Percentiles rank a stretch among this genome's conserved stretches.
Conservation (phyloP, 768 basidiomycete species). For the Rhodotorula graminis region DNA sequence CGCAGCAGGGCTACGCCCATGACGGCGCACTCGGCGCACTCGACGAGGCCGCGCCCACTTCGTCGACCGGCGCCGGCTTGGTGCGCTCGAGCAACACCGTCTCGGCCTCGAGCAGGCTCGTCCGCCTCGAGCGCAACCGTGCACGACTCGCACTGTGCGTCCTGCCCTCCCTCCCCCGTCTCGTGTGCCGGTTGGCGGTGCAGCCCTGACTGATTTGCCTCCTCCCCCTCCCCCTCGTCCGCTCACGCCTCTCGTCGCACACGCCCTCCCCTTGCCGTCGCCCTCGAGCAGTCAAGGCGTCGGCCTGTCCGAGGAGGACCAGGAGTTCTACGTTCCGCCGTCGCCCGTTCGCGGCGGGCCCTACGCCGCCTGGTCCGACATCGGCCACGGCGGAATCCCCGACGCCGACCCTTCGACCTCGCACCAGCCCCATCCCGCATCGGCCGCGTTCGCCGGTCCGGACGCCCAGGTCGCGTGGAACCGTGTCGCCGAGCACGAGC, state of each 20-base stretch:
- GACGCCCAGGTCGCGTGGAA: constrained; percentile 1
- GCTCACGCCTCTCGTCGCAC: not conserved
- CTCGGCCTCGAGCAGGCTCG: constrained; percentile 15
- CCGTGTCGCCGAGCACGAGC: not conserved
- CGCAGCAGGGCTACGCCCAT: not conserved
- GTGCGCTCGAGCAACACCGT: constrained; percentile 29
- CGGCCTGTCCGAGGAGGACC: constrained; percentile 33
- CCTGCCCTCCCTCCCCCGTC: not conserved
- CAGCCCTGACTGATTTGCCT: not conserved
- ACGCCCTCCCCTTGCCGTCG: not conserved
- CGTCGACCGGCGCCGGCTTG: too few relatives aligned
- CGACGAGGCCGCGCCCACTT: not conserved
- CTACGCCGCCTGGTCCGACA: constrained; percentile 25
- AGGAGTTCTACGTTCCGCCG: constrained; percentile 35
- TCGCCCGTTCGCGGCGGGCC: constrained; percentile 19
- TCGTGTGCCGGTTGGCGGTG: too few relatives aligned
- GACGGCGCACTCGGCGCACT: not conserved
- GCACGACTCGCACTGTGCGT: constrained; percentile 31
- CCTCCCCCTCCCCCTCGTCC: not conserved
- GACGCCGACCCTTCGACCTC: not conserved
- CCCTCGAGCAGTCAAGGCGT: constrained; percentile 22
- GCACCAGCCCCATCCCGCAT: not conserved
- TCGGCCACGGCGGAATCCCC: constrained; percentile 13
- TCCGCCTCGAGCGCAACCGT: constrained; percentile 24
- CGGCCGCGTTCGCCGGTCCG: not conserved